These are phyloP conservation scores for Acidiella bohemica DNA, from an alignment of 495 filamentous ascomycete species.

Conservation along the genomic window DNA sequence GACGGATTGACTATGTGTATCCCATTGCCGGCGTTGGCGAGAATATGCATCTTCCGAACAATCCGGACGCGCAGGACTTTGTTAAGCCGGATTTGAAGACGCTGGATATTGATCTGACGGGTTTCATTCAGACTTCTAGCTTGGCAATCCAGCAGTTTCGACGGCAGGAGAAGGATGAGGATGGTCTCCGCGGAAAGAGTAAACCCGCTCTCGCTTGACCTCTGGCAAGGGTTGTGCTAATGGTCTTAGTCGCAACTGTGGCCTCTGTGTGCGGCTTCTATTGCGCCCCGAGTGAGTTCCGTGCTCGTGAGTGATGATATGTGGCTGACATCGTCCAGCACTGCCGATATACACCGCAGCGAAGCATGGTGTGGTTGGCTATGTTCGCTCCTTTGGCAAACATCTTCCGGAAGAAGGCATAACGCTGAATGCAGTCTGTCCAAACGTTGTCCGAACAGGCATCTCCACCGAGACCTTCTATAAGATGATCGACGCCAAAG, in stretches of 20 bases:
- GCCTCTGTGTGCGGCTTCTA: conserved; percentile 23
- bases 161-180: conserved; percentile 17
- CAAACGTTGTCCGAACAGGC: conserved; percentile 20
- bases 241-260: conserved; percentile 12
- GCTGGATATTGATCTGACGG: conserved; percentile 20
- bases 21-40: conserved; percentile 23
- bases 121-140: conserved; percentile 16
- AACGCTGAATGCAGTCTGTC: conserved; percentile 22
- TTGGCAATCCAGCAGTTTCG: conserved; percentile 23
- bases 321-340: conserved; percentile 3
- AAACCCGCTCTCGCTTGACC: not conserved
- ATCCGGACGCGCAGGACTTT: conserved; percentile 8
- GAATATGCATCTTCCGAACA: conserved; percentile 11
- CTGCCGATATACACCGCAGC: conserved; percentile 22
- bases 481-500: conserved; percentile 12
- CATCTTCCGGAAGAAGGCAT: conserved; percentile 21
- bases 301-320: not conserved
- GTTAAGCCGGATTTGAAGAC: conserved; percentile 19
- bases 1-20: conserved; percentile 19
- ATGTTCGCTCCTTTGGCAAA: conserved; percentile 22
- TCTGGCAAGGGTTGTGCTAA: not conserved
- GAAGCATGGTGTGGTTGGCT: conserved; percentile 21
- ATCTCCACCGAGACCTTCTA: conserved; percentile 21
- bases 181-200: conserved; percentile 21
- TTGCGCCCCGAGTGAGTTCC: conserved; percentile 16